Percentiles rank a stretch among this genome's conserved stretches.
Evolutionary conservation across 1,139 yeast genomes (phyloP).

Genomic region (Saccharomyces hybrid): DNA sequence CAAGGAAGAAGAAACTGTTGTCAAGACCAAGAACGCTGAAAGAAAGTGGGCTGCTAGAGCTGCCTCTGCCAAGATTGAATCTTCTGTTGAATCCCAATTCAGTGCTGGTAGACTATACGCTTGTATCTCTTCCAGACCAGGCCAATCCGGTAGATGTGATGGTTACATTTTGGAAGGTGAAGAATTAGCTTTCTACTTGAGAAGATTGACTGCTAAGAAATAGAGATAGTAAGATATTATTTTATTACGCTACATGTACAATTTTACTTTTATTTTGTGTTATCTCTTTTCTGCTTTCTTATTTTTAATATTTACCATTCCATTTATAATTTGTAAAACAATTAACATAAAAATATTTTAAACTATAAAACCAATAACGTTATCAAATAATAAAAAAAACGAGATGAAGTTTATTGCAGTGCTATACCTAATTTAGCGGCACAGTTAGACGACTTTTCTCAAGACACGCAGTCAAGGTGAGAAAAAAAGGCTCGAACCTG

Average conservation of each 20-base stretch:
- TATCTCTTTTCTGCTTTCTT: not conserved
- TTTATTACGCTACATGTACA: not conserved
- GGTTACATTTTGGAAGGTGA: slow-evolving; percentile 99
- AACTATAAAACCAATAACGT: not conserved
- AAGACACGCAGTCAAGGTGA: not conserved
- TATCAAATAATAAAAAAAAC: too few relatives aligned
- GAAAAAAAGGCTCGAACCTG: not conserved
- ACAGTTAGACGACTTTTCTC: not conserved
- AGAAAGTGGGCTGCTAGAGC: slow-evolving; percentile 91
- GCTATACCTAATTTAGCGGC: too few relatives aligned
- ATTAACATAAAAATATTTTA: not conserved
- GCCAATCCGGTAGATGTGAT: slow-evolving; percentile 99
- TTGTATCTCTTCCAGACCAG: slow-evolving; percentile 97
- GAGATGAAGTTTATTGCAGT: not conserved
- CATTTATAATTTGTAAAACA: slow-evolving; percentile 1
- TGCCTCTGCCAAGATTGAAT: slow-evolving; percentile 72
- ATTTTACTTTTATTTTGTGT: not conserved
- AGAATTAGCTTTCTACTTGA: slow-evolving; percentile 99
- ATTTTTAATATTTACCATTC: not conserved
- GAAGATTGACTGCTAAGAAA: slow-evolving; percentile 99
- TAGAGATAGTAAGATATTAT: slow-evolving; percentile 32
- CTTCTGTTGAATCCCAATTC: slow-evolving; percentile 90
- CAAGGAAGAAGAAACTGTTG: slow-evolving; percentile 47
- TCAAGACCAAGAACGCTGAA: slow-evolving; percentile 75
- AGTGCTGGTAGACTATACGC: slow-evolving; percentile 98